A percentile compares a stretch with the other conserved stretches of the same genome.
These are phyloP conservation scores for Sporisorium graminicola DNA, from an alignment of 1,284 basidiomycete genomes.

Conservation along the genomic window DNA sequence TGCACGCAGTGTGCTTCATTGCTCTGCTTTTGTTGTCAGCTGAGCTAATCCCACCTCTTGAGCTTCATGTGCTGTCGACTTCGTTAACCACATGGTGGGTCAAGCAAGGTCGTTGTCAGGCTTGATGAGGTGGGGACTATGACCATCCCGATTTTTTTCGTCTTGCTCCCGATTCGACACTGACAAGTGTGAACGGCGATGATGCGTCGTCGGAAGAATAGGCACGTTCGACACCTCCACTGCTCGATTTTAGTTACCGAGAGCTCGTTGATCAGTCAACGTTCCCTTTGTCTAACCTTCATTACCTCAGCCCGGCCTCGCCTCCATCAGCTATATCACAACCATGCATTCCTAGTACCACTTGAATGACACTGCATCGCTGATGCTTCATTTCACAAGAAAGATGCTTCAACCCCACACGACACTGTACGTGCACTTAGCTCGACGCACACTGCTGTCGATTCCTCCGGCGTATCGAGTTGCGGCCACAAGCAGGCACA, in stretches of 20 bases:
- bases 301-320: too few species aligned
- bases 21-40: background rate
- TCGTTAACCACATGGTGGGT: background rate
- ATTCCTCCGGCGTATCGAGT: background rate
- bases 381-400: background rate
- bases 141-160: conserved; percentile 2
- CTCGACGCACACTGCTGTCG: background rate
- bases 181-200: too few species aligned
- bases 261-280: too few species aligned
- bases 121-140: conserved; percentile 13
- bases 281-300: background rate
- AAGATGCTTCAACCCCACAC: background rate
- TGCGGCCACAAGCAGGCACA: conserved; percentile 1
- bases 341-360: background rate
- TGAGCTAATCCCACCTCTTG: conserved; percentile 1
- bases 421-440: background rate
- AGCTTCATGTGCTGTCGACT: conserved; percentile 3
- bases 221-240: conserved; percentile 1
- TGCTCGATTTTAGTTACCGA: background rate
- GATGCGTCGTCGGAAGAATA: background rate
- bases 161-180: conserved; percentile 3
- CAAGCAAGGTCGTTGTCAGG: conserved; percentile 11
- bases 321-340: background rate
- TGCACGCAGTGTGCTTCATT: background rate
- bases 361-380: background rate